Base-by-base conservation (phyloP, 305 asterid species). In the Euphrasia arctica region DNA sequence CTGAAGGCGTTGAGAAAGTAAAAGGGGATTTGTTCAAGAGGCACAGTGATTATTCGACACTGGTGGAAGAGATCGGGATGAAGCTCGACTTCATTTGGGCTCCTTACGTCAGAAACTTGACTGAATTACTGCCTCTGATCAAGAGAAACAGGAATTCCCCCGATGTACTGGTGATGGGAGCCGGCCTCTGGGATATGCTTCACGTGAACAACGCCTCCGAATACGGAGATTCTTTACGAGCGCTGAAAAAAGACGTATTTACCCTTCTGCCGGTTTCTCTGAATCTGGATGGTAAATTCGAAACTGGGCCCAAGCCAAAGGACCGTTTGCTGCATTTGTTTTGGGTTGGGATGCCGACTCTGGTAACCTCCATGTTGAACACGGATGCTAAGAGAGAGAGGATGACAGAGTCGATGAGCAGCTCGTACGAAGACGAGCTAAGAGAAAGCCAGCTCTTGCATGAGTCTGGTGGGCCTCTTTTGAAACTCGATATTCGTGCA, bases 141-240 rank as follows among this genome's bases (percentile, higher is more conserved):
- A 83, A 77, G 74, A 75, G 62, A 56, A 80, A 75, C 32, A 78
- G 69, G 60, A 68, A 31, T 62, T 65, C 74, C 62, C 96, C 97
- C 0, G 97, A 92, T 82, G 87, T 92, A 57, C 56, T 92, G 59
- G 80, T 87, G 68, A 84, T 92, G 79, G 98, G 98, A 34, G 82
- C 92, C 0, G 97, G 96, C 56, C 75, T 89, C 67, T 92, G 97
- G 98, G 97, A 89, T 74, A 87, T 90, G 95, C 62, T 90, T 58
- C 97, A 83, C 15, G 74, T 89, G 65, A 84, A 77, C 68, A 83
- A 85, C 62, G 86, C 75, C 0, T 60, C 86, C 0, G 87, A 89
- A 3, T 92, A 81, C 65, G 87, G 93, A 10, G 59, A 47, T 63
- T 78, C 89, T 1, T 62, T 90, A 67, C 77, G 70, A 36, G 57